Evolutionary conservation across 257 asterid genomes (phyloP).

Genomic region (Nicotiana attenuata): DNA sequence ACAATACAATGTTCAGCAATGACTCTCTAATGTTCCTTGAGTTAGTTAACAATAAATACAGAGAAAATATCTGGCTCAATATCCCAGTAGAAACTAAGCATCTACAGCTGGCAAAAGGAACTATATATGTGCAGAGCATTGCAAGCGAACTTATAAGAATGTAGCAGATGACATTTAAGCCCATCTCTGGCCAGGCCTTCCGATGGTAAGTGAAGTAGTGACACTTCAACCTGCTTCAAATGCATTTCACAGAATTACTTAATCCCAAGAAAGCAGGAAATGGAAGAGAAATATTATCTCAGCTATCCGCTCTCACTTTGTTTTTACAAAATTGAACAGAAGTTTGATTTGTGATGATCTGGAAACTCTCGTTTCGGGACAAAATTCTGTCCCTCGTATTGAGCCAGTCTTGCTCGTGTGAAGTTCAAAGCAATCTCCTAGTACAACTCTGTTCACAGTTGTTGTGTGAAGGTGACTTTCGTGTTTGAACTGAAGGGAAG

Average conservation of each 20-base stretch:
- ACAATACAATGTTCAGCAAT: neutral
- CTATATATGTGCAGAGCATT: neutral
- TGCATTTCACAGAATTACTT: neutral
- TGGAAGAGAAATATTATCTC: neutral
- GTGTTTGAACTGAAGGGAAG: slow-evolving; percentile 2
- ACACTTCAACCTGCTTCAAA: neutral
- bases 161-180: neutral
- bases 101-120: neutral
- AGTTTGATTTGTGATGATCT: neutral
- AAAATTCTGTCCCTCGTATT: neutral
- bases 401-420: neutral
- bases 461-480: neutral
- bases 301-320: neutral
- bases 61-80: slow-evolving; percentile 2
- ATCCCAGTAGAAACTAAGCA: neutral
- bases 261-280: neutral
- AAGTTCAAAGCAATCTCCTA: neutral
- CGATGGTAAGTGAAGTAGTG: neutral
- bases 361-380: neutral
- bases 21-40: neutral
- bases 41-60: neutral
- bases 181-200: neutral
- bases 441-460: neutral
- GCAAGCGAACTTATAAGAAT: neutral
- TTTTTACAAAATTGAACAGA: neutral